These are phyloP conservation scores for Backusella tuberculispora DNA, from an alignment of 192 early-diverging fungal species.

Conservation along the genomic window DNA sequence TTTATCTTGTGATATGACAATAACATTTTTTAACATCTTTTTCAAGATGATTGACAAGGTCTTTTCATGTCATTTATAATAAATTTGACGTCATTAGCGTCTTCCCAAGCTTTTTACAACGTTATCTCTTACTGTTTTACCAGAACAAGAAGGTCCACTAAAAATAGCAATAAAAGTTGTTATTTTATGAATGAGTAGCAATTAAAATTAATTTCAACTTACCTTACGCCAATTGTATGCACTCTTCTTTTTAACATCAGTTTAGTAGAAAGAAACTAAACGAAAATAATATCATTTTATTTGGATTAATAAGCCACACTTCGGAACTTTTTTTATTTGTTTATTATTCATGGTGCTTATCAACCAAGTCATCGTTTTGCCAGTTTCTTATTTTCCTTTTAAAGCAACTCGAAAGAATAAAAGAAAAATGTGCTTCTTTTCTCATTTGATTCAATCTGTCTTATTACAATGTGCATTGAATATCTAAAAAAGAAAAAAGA, in stretches of 20 bases:
- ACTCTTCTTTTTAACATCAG: background rate
- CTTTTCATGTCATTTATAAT: conserved; percentile 7
- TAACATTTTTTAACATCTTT: conserved; percentile 61
- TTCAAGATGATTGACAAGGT: conserved; percentile 59
- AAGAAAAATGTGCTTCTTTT: too few species aligned
- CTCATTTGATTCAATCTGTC: too few species aligned
- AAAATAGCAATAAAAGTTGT: background rate
- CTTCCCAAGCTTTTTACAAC: background rate
- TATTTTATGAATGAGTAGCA: background rate
- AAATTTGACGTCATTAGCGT: background rate
- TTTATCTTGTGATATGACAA: conserved; percentile 73
- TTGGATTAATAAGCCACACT: background rate
- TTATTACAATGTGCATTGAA: too few species aligned
- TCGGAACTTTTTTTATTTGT: background rate
- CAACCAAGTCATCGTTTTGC: background rate
- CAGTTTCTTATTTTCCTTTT: background rate
- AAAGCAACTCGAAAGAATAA: background rate
- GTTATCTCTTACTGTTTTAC: conserved; percentile 61
- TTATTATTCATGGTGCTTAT: background rate
- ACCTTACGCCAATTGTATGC: conserved; percentile 5
- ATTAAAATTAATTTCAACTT: background rate
- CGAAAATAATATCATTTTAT: background rate
- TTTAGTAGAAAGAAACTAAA: background rate
- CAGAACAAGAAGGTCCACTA: conserved; percentile 73
- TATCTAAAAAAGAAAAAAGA: too few species aligned